Evolutionary conservation across 768 basidiomycete species (phyloP).

Genomic region (Phallus indusiatus): DNA sequence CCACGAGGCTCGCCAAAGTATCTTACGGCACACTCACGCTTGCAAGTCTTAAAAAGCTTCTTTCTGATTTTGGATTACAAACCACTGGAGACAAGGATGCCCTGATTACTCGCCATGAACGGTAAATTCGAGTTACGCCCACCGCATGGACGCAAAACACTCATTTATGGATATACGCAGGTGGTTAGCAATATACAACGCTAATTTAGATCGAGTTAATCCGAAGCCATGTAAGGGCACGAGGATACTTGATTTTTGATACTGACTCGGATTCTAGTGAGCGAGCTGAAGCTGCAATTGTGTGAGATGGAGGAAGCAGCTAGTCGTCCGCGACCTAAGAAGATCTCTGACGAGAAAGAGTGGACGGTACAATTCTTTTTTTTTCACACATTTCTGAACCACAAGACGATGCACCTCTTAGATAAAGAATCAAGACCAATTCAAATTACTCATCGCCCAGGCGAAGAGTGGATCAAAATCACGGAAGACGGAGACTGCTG

Average conservation of each 20-base stretch:
- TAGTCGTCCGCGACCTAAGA: conserved; percentile 4
- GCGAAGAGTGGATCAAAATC: background rate
- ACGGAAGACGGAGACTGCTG: background rate
- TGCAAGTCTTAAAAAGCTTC: conserved; percentile 45
- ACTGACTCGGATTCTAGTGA: background rate
- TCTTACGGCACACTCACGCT: conserved; percentile 59
- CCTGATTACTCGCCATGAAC: conserved; percentile 50
- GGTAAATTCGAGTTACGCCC: conserved; percentile 25
- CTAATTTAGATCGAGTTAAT: conserved; percentile 52
- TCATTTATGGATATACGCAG: conserved; percentile 24
- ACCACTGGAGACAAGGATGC: conserved; percentile 40
- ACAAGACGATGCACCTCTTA: background rate
- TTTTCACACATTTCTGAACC: background rate
- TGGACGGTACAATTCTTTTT: background rate
- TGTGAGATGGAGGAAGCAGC: background rate
- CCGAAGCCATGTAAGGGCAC: background rate
- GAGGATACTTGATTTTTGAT: background rate
- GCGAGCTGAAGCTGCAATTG: background rate
- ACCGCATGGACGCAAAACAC: background rate
- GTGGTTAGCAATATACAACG: conserved; percentile 63
- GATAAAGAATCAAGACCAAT: conserved; percentile 7
- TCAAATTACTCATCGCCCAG: conserved; percentile 1
- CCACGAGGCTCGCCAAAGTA: conserved; percentile 32
- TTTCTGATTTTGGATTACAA: conserved; percentile 41
- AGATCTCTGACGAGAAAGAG: conserved; percentile 4